Evolutionary conservation across 2,329 filamentous ascomycete species (phyloP).

Genomic region (Cercospora canescens): DNA sequence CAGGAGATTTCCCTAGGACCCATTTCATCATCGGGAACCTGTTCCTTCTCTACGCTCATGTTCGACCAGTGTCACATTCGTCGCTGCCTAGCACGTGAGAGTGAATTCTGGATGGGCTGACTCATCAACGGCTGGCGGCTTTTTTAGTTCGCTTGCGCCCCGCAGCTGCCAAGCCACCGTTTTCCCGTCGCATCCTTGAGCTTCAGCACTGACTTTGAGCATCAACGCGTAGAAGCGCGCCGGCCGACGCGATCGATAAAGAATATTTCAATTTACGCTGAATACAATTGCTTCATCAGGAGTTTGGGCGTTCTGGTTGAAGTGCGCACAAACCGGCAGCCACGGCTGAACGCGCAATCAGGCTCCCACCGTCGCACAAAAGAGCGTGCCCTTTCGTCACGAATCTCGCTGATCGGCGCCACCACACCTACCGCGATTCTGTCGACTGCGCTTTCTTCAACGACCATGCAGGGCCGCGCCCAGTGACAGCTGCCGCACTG

Average conservation of each 20-base stretch:
- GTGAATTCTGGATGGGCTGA: neutral
- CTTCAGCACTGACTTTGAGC: conserved; percentile 2
- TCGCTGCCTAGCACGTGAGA: neutral
- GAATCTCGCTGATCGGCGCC: neutral
- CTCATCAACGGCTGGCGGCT: neutral
- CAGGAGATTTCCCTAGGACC: too few relatives aligned
- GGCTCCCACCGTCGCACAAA: conserved; percentile 1
- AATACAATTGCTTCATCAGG: neutral
- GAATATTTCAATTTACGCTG: neutral
- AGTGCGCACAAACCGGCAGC: neutral
- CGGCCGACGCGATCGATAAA: neutral
- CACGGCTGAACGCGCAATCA: neutral
- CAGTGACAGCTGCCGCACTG: neutral
- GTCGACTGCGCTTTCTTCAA: neutral
- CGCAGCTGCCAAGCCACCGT: neutral
- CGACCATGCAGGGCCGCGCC: conserved; percentile 1
- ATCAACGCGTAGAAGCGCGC: conserved; percentile 6
- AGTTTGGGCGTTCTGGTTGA: conserved; percentile 3
- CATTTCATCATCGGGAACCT: too few relatives aligned
- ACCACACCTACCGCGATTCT: neutral
- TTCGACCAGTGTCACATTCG: too few relatives aligned
- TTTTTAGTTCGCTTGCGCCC: too few relatives aligned
- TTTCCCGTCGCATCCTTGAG: conserved; percentile 1
- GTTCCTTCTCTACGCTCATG: too few relatives aligned
- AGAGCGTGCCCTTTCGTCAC: conserved; percentile 4